Conservation (phyloP, 768 basidiomycete genomes). For the Auricularia auricula-judae region DNA sequence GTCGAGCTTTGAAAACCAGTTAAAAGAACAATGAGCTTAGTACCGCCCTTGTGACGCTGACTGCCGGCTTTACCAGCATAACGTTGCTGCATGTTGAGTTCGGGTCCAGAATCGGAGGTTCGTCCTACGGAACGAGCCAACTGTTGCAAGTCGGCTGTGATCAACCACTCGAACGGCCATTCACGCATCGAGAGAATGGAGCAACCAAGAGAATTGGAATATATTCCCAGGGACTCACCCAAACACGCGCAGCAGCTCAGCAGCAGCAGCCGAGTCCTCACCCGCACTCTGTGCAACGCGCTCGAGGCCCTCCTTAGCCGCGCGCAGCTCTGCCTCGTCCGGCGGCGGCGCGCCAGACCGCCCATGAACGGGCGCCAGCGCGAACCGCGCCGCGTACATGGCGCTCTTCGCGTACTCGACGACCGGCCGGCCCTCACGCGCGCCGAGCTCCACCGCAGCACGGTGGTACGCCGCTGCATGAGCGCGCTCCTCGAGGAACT, state of each 20-base stretch:
- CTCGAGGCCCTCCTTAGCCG: constrained; percentile 67
- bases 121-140: no score
- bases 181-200: no score
- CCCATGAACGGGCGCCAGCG: constrained; percentile 27
- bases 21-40: no score
- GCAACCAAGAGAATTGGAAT: no score
- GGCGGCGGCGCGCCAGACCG: constrained; percentile 22
- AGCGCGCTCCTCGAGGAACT: constrained; percentile 49
- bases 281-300: constrained; percentile 67
- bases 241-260: constrained; percentile 43
- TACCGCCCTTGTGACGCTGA: no score
- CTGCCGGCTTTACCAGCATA: no score
- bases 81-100: no score
- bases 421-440: constrained; percentile 50
- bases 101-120: no score
- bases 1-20: no score
- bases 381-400: constrained; percentile 72
- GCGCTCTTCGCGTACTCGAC: constrained; percentile 78
- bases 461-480: constrained; percentile 75
- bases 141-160: no score
- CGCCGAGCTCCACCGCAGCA: constrained; percentile 63
- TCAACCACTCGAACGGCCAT: no score
- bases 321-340: constrained; percentile 45
- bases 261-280: constrained; percentile 66
- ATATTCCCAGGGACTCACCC: no score